Evolutionary conservation across 1,284 basidiomycete species (phyloP).

Genomic region (Trametes hirsuta): DNA sequence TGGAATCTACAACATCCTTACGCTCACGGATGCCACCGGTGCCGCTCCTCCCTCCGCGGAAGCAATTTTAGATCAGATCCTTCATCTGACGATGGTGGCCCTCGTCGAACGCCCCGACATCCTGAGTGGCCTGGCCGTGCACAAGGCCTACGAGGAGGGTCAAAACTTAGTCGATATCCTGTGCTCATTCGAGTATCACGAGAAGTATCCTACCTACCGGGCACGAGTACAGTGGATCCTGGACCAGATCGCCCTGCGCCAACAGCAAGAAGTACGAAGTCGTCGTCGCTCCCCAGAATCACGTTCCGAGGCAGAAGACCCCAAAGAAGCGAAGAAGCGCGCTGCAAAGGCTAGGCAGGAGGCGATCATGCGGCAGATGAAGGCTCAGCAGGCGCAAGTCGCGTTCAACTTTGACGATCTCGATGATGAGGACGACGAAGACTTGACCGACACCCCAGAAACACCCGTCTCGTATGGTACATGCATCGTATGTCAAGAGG

Average conservation of each 20-base stretch:
- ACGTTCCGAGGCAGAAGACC: conserved; percentile 46
- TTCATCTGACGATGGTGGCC: conserved; percentile 87
- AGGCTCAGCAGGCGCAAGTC: conserved; percentile 87
- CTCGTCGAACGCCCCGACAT: conserved; percentile 66
- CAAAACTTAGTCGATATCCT: conserved; percentile 75
- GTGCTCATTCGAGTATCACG: conserved; percentile 75
- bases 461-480: conserved; percentile 76
- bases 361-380: conserved; percentile 92
- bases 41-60: conserved; percentile 75
- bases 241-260: conserved; percentile 55
- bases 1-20: conserved; percentile 70
- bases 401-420: conserved; percentile 74
- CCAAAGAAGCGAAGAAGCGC: conserved; percentile 71
- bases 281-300: conserved; percentile 50
- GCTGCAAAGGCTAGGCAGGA: conserved; percentile 87
- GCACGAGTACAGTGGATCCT: conserved; percentile 79
- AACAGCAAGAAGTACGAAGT: conserved; percentile 57
- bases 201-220: conserved; percentile 72
- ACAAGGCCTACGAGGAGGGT: conserved; percentile 57
- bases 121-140: conserved; percentile 63
- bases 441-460: conserved; percentile 50
- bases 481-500: conserved; percentile 98
- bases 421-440: conserved; percentile 57
- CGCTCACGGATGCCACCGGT: conserved; percentile 59
- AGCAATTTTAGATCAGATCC: conserved; percentile 85